Conservation (phyloP, 805 yeast genomes). For the Candida methanosorbosa region DNA sequence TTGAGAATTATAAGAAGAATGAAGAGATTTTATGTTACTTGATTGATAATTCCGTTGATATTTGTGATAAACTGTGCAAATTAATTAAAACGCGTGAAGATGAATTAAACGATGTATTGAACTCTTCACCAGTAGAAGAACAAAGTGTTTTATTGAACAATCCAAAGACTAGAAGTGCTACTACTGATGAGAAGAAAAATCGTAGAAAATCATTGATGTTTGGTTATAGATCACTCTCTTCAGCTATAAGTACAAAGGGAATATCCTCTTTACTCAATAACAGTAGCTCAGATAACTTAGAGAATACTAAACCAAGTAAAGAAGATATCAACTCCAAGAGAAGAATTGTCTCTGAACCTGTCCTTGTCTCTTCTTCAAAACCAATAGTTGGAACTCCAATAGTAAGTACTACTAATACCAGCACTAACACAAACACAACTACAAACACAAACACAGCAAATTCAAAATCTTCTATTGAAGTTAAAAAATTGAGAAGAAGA, state of each 20-base stretch:
- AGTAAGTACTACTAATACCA: not conserved
- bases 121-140: not conserved
- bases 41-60: constrained; percentile 14
- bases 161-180: no score
- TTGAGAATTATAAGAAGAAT: constrained; percentile 19
- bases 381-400: not conserved
- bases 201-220: constrained; percentile 16
- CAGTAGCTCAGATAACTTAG: not conserved
- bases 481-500: constrained; percentile 9
- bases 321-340: not conserved
- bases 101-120: constrained; percentile 7
- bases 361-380: no score
- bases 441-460: not conserved
- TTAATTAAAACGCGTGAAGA: constrained; percentile 1
- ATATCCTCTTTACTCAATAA: not conserved
- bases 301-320: not conserved
- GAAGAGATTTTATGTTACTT: constrained; percentile 18
- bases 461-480: not conserved
- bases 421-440: not conserved
- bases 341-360: constrained; percentile 1
- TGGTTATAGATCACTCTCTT: constrained; percentile 19
- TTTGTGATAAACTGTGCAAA: constrained; percentile 7
- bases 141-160: no score
- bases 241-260: constrained; percentile 9
- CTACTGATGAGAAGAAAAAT: constrained; percentile 10